Evolutionary conservation across 2,329 filamentous ascomycete species (phyloP), one percentile per base, ranked within the genome.

Genomic region (Fusarium hainanense): DNA sequence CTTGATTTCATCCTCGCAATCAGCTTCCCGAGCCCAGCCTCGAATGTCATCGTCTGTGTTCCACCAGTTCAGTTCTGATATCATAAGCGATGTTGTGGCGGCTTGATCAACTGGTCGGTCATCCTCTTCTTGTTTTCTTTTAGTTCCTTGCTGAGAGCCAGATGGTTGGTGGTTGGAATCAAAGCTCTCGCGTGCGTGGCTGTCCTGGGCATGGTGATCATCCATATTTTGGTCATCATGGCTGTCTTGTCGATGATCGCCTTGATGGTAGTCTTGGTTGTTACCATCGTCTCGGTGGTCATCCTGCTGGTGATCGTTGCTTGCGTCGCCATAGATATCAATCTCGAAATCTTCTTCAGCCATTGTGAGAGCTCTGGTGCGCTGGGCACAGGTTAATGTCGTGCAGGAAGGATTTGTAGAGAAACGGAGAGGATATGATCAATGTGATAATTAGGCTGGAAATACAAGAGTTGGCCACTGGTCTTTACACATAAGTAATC

Each of bases 51-150:
- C 96, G 77, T 99, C 96, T 4, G 92, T 97, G 30, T 90, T 94
- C 95, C 95, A 98, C 96, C 96, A 99, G 79, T 93, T 92, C 12
- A 99, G 84, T 51, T 98, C 96, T 4, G 93, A 94, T 56, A 98
- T 88, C 79, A 97, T 89, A 30, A 98, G 82, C 0, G 94, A 94
- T 25, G 89, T 85, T 2, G 88, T 90, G 3, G 88, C 88, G 58
- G 83, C 83, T 4, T 86, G 84, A 66, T 91, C 89, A 51, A 89
- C 83, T 6, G 86, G 85, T 25, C 88, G 77, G 28, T 88, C 86
- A 63, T 89, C 88, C 4, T 87, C 86, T 12, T 84, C 85, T 56
- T 85, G 84, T 78, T 90, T 90, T 59, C 88, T 83, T 80, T 90
- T 90, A 9, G 85, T 82, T 13, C 88, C 88, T 70, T 90, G 79